Conservation (phyloP, 306 rosid species). For the Dalbergia cultrata region DNA sequence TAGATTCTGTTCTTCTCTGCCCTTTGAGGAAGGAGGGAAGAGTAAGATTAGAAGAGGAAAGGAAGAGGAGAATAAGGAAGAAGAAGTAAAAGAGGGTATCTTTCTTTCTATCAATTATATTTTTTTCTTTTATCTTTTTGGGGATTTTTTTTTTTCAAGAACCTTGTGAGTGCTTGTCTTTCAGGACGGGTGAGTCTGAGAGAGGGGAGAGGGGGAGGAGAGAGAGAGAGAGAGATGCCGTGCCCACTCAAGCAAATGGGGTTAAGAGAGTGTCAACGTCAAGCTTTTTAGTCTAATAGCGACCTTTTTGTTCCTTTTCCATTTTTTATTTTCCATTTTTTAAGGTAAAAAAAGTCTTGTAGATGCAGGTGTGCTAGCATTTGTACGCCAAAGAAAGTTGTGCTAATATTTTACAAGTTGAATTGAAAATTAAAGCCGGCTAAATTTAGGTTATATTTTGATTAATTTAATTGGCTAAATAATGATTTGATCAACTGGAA, state of each 20-base stretch:
- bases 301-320: constrained; percentile 43
- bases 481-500: neutral
- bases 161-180: constrained; percentile 48
- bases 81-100: constrained; percentile 4
- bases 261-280: constrained; percentile 52
- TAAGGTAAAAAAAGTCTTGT: neutral
- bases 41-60: neutral
- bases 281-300: constrained; percentile 49
- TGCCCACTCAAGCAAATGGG: constrained; percentile 65
- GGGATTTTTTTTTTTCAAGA: neutral
- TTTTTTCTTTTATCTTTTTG: neutral
- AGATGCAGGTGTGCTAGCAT: too few species aligned
- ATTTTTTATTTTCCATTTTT: neutral
- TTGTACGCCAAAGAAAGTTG: too few species aligned
- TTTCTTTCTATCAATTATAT: neutral
- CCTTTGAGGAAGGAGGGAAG: neutral
- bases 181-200: constrained; percentile 22
- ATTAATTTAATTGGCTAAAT: neutral
- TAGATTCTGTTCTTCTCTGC: neutral
- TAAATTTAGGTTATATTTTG: neutral
- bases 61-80: neutral
- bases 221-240: constrained; percentile 57
- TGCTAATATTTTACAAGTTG: neutral
- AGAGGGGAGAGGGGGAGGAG: constrained; percentile 3
- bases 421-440: constrained; percentile 5